Conservation (phyloP, 2,329 filamentous ascomycete species). For the Coniochaeta hoffmannii region DNA sequence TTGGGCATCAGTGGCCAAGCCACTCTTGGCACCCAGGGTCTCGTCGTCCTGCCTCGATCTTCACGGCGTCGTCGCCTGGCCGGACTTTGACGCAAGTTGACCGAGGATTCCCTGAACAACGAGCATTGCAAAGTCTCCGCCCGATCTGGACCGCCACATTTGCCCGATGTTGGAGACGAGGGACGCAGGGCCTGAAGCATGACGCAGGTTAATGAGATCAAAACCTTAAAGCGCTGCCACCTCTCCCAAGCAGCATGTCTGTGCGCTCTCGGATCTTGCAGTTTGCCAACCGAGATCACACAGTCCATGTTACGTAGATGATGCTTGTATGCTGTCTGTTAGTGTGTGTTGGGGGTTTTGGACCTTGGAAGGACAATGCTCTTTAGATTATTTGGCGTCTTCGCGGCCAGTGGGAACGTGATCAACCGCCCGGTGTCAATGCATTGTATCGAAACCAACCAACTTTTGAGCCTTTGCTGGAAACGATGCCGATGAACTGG, state of each 20-base stretch:
- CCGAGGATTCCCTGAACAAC: not conserved
- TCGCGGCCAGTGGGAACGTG: not conserved
- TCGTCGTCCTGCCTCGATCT: not conserved
- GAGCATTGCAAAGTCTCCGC: not conserved
- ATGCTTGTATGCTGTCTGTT: conserved; percentile 11
- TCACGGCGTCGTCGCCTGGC: not conserved
- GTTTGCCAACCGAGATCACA: conserved; percentile 15
- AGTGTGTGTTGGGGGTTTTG: conserved; percentile 13
- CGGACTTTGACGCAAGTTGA: not conserved
- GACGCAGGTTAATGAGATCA: not conserved
- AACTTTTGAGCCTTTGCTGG: not conserved
- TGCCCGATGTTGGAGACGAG: not conserved
- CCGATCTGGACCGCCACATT: not conserved
- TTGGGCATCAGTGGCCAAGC: not conserved
- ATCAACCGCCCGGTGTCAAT: not conserved
- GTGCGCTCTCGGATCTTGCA: conserved; percentile 18
- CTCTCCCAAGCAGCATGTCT: conserved; percentile 12
- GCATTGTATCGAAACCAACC: not conserved
- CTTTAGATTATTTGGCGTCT: not conserved
- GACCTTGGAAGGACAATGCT: conserved; percentile 12
- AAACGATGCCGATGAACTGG: conserved; percentile 31
- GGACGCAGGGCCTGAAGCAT: not conserved
- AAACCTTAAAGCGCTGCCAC: not conserved
- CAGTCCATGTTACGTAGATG: conserved; percentile 19
- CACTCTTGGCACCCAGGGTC: not conserved